Evolutionary conservation across 1,284 basidiomycete genomes (phyloP).

Genomic region (Chondrostereum purpureum): DNA sequence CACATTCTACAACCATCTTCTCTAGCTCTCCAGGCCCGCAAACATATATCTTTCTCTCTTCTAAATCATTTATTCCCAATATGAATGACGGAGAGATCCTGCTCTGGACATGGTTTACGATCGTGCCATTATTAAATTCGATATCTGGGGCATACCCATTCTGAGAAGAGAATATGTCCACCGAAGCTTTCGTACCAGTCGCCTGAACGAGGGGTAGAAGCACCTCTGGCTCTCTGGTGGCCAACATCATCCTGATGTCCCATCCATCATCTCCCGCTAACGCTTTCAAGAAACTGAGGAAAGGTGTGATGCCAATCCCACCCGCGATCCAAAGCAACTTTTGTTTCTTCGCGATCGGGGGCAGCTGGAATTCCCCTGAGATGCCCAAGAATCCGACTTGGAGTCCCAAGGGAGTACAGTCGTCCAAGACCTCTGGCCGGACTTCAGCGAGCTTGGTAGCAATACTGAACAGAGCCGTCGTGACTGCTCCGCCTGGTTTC

Average conservation of each 20-base stretch:
- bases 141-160: not conserved
- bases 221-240: conserved; percentile 44
- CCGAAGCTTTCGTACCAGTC: conserved; percentile 8
- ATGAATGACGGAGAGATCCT: conserved; percentile 25
- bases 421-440: conserved; percentile 32
- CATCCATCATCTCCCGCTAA: conserved; percentile 18
- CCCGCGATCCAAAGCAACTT: conserved; percentile 47
- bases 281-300: conserved; percentile 41
- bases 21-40: conserved; percentile 35
- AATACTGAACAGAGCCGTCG: conserved; percentile 44
- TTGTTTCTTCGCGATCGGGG: conserved; percentile 11
- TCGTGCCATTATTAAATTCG: conserved; percentile 8
- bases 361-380: conserved; percentile 32
- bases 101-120: conserved; percentile 18
- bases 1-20: conserved; percentile 20
- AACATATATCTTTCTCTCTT: conserved; percentile 24
- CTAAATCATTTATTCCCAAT: conserved; percentile 12
- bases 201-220: conserved; percentile 30
- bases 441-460: conserved; percentile 30
- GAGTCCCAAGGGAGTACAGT: conserved; percentile 30
- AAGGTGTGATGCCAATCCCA: conserved; percentile 55
- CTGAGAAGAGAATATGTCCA: conserved; percentile 19
- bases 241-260: conserved; percentile 38
- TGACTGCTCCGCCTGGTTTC: conserved; percentile 46
- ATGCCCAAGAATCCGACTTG: conserved; percentile 32